Base-by-base conservation (phyloP, 148 eudicot species). In the Limonium bicolor region DNA sequence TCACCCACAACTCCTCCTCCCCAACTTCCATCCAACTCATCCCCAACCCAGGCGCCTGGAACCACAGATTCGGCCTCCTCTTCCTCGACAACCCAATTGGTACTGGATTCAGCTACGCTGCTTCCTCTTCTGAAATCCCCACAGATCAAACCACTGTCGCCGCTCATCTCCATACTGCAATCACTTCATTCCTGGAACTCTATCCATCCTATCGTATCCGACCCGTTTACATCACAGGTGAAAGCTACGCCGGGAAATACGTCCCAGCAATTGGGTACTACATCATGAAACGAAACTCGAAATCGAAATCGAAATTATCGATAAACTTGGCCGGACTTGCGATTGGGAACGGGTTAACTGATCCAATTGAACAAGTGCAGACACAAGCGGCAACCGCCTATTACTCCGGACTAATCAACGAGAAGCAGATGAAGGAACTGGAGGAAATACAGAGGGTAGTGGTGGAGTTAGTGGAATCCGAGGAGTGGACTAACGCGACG, bases 171-270 rank as follows among this genome's bases (percentile, higher is more conserved):
- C 80, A 48, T 20, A 32, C 16, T 4, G 94, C 97, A 3, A 56
- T 88, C n/a, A 54, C 29, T 16, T 25, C 58, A 15, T 84, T 83
- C 51, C 18, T 84, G 1, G 52, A 26, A 4, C 27, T 59, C 20
- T 47, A 88, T 45, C 40, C 56, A 0, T 14, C 36, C n/a, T 84
- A 74, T 46, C 68, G 62, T 20, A 25, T 56, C 2, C 48, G 97
- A 3, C 86, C 87, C 4, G 12, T 88, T 47, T 88, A 84, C 45
- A 7, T 88, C 12, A 84, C 97, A 0, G 97, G 97, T 0, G 94
- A 88, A 44, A 88, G 97, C 48, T 88, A 88, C 56, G 97, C 84
- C 0, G 97, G 97, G 2, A 83, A 88, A 23, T 83, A 88, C 50
- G 64, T 46, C 5, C 92, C 95, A 0, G 70, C 92, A 6, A 56